Percentiles rank a stretch among this genome's conserved stretches.
Evolutionary conservation across 2,329 filamentous ascomycete species (phyloP).

Genomic region (Mycosphaerella arachidis): DNA sequence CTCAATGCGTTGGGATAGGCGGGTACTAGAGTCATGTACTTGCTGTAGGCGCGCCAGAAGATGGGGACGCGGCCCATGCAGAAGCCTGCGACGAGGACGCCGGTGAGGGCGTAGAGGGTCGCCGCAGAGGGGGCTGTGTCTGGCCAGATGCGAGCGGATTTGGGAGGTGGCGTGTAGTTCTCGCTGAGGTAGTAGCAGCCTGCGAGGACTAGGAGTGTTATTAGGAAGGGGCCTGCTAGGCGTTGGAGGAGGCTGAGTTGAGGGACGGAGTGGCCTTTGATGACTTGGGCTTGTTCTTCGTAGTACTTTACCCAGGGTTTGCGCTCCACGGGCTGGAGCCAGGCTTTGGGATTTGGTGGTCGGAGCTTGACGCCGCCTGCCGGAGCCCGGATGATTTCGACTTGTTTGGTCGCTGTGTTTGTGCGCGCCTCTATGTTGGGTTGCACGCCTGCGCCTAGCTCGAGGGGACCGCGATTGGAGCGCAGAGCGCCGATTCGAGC

Average conservation of each 20-base stretch:
- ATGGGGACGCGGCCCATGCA: conserved; percentile 60
- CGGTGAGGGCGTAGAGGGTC: conserved; percentile 60
- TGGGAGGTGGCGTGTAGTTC: conserved; percentile 48
- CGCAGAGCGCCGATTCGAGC: conserved; percentile 19
- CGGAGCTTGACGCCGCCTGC: conserved; percentile 19
- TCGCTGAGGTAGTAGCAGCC: conserved; percentile 44
- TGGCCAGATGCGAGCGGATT: conserved; percentile 53
- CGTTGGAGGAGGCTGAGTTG: conserved; percentile 35
- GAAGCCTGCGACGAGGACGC: conserved; percentile 55
- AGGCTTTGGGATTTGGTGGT: conserved; percentile 21
- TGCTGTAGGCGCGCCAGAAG: conserved; percentile 63
- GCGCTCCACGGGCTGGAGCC: conserved; percentile 29
- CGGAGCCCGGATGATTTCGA: neutral
- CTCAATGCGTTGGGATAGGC: conserved; percentile 60
- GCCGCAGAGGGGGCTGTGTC: conserved; percentile 59
- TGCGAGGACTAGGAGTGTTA: conserved; percentile 35
- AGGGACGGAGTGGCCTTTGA: conserved; percentile 32
- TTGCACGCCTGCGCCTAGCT: conserved; percentile 30
- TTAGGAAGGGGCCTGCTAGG: conserved; percentile 43
- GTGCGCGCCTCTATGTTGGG: conserved; percentile 10
- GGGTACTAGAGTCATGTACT: conserved; percentile 61
- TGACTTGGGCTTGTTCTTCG: conserved; percentile 32
- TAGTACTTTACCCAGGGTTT: conserved; percentile 36
- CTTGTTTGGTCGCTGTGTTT: neutral
- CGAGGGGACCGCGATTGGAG: conserved; percentile 27